phyloP scores from a whole-genome alignment of 2,329 filamentous ascomycete species.

The Cladosporium velox region DNA sequence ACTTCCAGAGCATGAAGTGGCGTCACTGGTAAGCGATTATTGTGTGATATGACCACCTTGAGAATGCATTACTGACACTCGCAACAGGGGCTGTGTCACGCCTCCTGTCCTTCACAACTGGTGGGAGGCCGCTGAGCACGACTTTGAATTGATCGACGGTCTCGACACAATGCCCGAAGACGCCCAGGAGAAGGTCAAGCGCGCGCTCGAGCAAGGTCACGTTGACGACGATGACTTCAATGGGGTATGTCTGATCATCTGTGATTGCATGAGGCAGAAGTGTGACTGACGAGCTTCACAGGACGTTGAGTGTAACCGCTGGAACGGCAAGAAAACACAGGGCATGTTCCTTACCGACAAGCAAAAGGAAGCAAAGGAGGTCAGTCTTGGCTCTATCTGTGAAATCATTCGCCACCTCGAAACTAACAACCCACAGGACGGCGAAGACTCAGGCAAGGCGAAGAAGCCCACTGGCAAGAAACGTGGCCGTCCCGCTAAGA shows the following conservation, averaged over 20 bases:
- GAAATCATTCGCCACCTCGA: neutral
- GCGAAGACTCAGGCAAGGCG: slow-evolving; percentile 24
- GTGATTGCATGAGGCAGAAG: neutral
- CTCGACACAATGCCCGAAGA: slow-evolving; percentile 74
- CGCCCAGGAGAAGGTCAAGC: slow-evolving; percentile 70
- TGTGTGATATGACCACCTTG: neutral
- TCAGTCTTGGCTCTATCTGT: neutral
- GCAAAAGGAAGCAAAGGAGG: slow-evolving; percentile 23
- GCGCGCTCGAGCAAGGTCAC: slow-evolving; percentile 73
- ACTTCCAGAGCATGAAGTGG: slow-evolving; percentile 70
- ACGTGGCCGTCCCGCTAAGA: slow-evolving; percentile 6
- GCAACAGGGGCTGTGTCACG: slow-evolving; percentile 79
- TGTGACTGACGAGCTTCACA: slow-evolving; percentile 39
- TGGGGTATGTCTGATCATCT: slow-evolving; percentile 62
- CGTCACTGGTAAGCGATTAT: slow-evolving; percentile 73
- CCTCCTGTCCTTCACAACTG: slow-evolving; percentile 70
- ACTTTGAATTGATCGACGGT: slow-evolving; percentile 73
- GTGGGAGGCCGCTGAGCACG: slow-evolving; percentile 57
- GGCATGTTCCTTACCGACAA: slow-evolving; percentile 39
- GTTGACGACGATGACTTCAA: slow-evolving; percentile 86
- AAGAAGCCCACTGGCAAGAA: slow-evolving; percentile 29
- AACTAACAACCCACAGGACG: slow-evolving; percentile 20
- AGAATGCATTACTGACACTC: neutral
- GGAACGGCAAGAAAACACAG: slow-evolving; percentile 41
- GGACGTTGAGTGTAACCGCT: slow-evolving; percentile 77